These are phyloP conservation scores for Viola pubescens DNA, from an alignment of 441 rosid species.

Conservation along the genomic window DNA sequence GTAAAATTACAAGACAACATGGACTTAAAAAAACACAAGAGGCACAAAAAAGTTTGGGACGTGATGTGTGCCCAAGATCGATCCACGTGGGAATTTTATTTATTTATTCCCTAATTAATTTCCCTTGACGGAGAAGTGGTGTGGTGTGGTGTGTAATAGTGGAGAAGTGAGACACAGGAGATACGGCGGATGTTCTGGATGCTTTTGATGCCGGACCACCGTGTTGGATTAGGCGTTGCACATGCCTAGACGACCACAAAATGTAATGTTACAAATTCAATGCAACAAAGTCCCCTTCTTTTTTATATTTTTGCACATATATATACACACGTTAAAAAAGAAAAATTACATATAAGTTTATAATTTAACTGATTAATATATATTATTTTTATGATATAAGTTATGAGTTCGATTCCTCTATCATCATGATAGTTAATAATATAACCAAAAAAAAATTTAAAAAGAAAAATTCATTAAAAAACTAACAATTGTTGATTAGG, in stretches of 20 bases:
- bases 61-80: slow-evolving; percentile 16
- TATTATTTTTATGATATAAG: too few species aligned
- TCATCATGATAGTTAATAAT: too few species aligned
- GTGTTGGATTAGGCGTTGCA: slow-evolving; percentile 32
- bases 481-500: too few species aligned
- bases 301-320: not conserved
- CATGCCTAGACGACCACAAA: slow-evolving; percentile 18
- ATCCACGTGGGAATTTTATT: slow-evolving; percentile 13
- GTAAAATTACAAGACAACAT: slow-evolving; percentile 3
- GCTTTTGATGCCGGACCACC: slow-evolving; percentile 31
- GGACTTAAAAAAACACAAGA: not conserved
- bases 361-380: too few species aligned
- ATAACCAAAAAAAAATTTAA: too few species aligned
- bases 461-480: too few species aligned
- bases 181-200: slow-evolving; percentile 50
- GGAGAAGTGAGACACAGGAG: slow-evolving; percentile 35
- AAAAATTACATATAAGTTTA: too few species aligned
- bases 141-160: slow-evolving; percentile 7
- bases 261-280: slow-evolving; percentile 9
- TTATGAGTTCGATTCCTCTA: too few species aligned
- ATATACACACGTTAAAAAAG: too few species aligned
- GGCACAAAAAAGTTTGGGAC: slow-evolving; percentile 10
- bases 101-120: not conserved
- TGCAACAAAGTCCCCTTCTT: not conserved
- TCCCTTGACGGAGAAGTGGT: not conserved